Conservation (phyloP, 2,329 filamentous ascomycete species). For the Verticillium albo-atrum region DNA sequence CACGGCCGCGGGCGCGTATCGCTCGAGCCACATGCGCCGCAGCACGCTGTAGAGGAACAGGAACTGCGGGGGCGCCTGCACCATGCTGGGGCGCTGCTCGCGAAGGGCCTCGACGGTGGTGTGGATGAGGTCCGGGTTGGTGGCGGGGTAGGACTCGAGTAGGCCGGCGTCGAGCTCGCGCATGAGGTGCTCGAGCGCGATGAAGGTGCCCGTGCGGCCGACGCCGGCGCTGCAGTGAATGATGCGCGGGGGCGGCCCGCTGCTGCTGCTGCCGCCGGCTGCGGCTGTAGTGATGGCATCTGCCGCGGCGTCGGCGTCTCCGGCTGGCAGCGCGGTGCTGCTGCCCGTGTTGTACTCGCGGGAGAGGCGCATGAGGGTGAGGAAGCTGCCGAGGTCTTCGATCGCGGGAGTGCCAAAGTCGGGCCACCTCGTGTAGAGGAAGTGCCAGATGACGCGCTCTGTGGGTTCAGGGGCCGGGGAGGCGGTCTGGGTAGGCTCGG, state of each 20-base stretch:
- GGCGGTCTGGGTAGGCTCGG: constrained; percentile 24
- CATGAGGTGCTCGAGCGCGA: constrained; percentile 88
- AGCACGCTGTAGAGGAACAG: constrained; percentile 86
- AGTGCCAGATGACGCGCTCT: constrained; percentile 63
- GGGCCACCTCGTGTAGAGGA: constrained; percentile 83
- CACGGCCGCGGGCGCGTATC: constrained; percentile 36
- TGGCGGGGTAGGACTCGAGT: constrained; percentile 43
- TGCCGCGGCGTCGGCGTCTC: background rate
- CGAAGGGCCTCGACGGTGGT: constrained; percentile 75
- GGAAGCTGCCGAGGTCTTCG: constrained; percentile 62
- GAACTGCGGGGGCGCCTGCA: constrained; percentile 82
- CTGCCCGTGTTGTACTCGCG: constrained; percentile 46
- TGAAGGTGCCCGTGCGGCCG: constrained; percentile 91
- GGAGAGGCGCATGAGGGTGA: constrained; percentile 66
- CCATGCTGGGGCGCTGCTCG: constrained; percentile 91
- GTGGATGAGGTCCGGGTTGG: constrained; percentile 61
- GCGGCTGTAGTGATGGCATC: background rate
- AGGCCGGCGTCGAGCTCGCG: constrained; percentile 74
- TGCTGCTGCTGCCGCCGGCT: background rate
- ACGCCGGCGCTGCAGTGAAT: constrained; percentile 90
- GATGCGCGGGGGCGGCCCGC: constrained; percentile 59
- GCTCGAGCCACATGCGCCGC: constrained; percentile 67
- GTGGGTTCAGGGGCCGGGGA: constrained; percentile 30
- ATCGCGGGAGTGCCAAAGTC: constrained; percentile 80
- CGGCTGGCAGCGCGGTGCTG: too few relatives aligned